Percentiles rank a stretch among this genome's conserved stretches.
Evolutionary conservation across 2,329 filamentous ascomycete species (phyloP).

Genomic region (Aspergillus sp.): DNA sequence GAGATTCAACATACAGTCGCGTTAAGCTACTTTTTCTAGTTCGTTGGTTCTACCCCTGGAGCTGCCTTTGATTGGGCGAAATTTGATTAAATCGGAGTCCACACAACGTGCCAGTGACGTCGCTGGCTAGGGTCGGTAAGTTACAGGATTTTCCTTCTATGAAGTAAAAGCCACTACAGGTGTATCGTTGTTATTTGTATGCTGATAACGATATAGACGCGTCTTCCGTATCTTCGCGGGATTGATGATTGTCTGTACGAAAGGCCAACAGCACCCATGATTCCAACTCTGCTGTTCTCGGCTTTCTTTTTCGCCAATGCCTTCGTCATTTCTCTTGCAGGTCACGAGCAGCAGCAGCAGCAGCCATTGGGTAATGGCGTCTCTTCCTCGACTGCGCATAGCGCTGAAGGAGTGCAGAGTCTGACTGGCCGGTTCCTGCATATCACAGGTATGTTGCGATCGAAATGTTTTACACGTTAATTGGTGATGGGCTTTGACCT

Average conservation of each 20-base stretch:
- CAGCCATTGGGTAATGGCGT: conserved; percentile 8
- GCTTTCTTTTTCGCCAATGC: conserved; percentile 10
- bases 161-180: background rate
- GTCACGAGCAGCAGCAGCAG: conserved; percentile 16
- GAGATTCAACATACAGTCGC: background rate
- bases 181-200: background rate
- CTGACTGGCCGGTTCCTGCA: conserved; percentile 31
- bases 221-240: conserved; percentile 4
- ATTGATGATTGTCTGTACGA: background rate
- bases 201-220: background rate
- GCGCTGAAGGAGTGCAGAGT: conserved; percentile 4
- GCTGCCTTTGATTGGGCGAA: background rate
- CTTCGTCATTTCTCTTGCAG: conserved; percentile 11
- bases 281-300: conserved; percentile 9
- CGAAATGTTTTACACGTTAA: background rate
- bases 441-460: conserved; percentile 25
- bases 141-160: too few species aligned
- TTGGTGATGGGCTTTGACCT: background rate
- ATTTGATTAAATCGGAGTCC: background rate
- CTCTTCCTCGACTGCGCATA: background rate
- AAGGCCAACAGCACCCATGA: conserved; percentile 11
- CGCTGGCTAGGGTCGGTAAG: too few species aligned
- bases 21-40: too few species aligned
- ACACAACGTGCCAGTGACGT: too few species aligned
- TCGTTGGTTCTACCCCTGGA: background rate